Conservation (phyloP, 1,284 basidiomycete genomes). For the Prillingera fragicola region DNA sequence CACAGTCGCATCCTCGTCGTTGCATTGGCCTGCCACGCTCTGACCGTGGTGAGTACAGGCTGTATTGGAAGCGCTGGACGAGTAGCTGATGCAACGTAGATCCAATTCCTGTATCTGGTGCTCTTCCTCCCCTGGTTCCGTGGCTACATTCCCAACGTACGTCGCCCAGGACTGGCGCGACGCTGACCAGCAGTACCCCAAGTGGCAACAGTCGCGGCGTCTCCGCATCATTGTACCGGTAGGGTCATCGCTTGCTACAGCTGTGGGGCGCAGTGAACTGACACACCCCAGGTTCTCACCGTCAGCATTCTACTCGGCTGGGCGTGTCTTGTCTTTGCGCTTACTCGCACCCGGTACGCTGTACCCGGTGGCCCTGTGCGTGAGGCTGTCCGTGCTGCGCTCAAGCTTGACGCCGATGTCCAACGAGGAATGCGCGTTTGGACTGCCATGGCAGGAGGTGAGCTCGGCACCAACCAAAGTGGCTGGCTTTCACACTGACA, state of each 20-base stretch:
- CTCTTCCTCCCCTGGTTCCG: conserved; percentile 45
- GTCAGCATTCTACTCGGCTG: conserved; percentile 42
- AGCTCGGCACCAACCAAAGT: conserved; percentile 6
- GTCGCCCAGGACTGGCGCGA: conserved; percentile 6
- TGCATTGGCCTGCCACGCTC: conserved; percentile 20
- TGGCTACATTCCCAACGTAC: conserved; percentile 46
- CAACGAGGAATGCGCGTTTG: conserved; percentile 27
- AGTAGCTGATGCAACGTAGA: conserved; percentile 10
- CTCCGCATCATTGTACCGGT: conserved; percentile 43
- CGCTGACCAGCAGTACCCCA: conserved; percentile 35
- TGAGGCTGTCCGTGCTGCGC: conserved; percentile 19
- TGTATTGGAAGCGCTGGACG: background rate
- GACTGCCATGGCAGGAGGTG: conserved; percentile 35
- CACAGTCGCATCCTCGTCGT: conserved; percentile 10
- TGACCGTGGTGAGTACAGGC: conserved; percentile 32
- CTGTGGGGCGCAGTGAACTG: background rate
- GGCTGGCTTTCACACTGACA: background rate
- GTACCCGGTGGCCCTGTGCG: conserved; percentile 21
- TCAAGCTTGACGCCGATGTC: conserved; percentile 6
- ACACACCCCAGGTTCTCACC: conserved; percentile 25
- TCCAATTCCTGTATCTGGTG: conserved; percentile 47
- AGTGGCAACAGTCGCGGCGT: conserved; percentile 45
- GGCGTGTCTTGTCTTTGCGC: conserved; percentile 35
- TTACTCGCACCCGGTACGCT: conserved; percentile 35
- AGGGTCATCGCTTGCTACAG: background rate